Base-by-base conservation (phyloP, 495 filamentous ascomycete species). In the Hypomontagnella monticulosa region DNA sequence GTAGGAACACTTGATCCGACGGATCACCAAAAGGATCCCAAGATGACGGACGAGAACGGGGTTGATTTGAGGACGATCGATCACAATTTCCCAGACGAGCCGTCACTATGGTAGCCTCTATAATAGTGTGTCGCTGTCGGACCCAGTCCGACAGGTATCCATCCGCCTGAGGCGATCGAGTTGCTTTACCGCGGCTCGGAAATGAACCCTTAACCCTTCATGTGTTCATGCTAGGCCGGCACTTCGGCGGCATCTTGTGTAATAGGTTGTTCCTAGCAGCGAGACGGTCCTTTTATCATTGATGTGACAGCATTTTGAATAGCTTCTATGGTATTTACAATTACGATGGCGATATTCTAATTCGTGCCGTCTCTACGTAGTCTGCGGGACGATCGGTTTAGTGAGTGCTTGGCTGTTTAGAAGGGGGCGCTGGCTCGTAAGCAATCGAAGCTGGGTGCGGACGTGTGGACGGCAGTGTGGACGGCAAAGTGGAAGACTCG, bases 1-100 rank as follows among this genome's bases (percentile, higher is more conserved):
- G 41, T 33, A 57, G 41, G 64, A 38, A 53, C 27, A 43, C 18
- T 49, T 49, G 23, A 43, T 32, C 58, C 53, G 57, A 63, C 48
- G 48, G 47, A 54, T 30, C 53, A 30, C 33, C 30, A 48, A 52
- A 51, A 27, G 33, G 58, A 57, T 53, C 58, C 58, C 58, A 57
- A 59, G 38, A 27, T 58, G 53, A 42, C 53, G 46, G 46, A 15
- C 42, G 40, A 59, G 18, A 55, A 55, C 32, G 50, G 56, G 50
- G 57, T 53, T 48, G 48, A 18, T 57, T 30, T 5, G 41, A 38
- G 30, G 48, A 56, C 42, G 58, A 67, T 62, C 58, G 58, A 58
- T 57, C 58, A 62, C 30, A 67, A 58, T 67, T 62, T 67, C 58
- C 52, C 54, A 57, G 49, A 12, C 40, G 46, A 51, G 47, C 38